phyloP scores from a whole-genome alignment of 441 rosid species.

The Aleurites moluccanus region DNA sequence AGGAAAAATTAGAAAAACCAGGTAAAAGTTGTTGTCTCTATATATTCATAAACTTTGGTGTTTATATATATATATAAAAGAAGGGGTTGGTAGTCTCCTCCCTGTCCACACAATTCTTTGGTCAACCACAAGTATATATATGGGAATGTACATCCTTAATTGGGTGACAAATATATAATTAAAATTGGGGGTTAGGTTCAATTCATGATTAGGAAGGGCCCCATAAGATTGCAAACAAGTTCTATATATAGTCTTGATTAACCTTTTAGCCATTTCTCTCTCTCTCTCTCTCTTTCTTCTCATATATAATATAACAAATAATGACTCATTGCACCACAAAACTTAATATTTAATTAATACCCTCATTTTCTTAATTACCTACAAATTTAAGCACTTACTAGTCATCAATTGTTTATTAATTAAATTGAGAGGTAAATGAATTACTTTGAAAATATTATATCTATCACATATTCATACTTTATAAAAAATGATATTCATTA shows the following conservation, averaged over 20 bases:
- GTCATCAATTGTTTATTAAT: slow-evolving; percentile 21
- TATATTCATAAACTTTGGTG: background rate
- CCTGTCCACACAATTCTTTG: background rate
- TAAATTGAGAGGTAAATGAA: slow-evolving; percentile 3
- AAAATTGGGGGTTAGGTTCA: slow-evolving; percentile 30
- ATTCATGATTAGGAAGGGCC: slow-evolving; percentile 33
- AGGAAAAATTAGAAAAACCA: background rate
- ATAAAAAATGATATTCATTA: no score
- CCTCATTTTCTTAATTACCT: slow-evolving; percentile 9
- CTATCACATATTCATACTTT: no score
- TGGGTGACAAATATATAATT: slow-evolving; percentile 19
- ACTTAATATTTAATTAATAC: slow-evolving; percentile 17
- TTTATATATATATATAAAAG: no score
- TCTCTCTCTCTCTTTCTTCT: background rate
- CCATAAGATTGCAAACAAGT: slow-evolving; percentile 30
- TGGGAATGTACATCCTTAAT: slow-evolving; percentile 14
- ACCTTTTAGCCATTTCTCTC: slow-evolving; percentile 8
- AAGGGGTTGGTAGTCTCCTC: slow-evolving; percentile 12
- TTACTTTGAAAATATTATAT: background rate
- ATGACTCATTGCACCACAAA: slow-evolving; percentile 29
- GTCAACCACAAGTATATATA: slow-evolving; percentile 23
- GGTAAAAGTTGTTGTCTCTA: background rate
- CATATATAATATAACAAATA: background rate
- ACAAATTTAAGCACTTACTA: slow-evolving; percentile 1
- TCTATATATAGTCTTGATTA: slow-evolving; percentile 9